Base-by-base conservation (phyloP, 2,329 filamentous ascomycete genomes). In the Dothideomycetes sp. region DNA sequence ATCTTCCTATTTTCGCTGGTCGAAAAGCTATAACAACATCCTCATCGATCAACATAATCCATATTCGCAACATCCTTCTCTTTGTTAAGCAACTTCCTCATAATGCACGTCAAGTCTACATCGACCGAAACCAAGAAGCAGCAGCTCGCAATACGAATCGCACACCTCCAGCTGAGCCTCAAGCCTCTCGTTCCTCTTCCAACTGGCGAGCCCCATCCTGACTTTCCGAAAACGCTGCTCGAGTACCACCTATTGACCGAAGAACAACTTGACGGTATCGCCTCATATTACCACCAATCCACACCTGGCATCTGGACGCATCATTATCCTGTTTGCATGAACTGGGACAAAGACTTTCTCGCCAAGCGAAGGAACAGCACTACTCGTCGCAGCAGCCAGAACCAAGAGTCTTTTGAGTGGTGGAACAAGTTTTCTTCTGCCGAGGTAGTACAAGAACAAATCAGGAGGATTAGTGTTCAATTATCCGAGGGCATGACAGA, bases 191-290 rank as follows among this genome's bases (percentile, higher is more conserved):
- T 82, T 6, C 57, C 57, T 10, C 53, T 69, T 0, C 59, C 59
- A 62, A 80, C 49, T 67, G 80, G 80, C 35, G 55, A 62, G n/a
- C 63, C 80, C 2, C 80, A 84, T 53, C 73, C 77, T 0, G 58
- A 65, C 41, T 87, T 82, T 58, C 82, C 82, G 1, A 53, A 55
- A 15, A 82, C 75, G 3, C 67, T 86, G 41, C 74, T 87, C 32
- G 71, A 73, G 55, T 84, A 82, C 62, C 84, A 80, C 71, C 76
- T 86, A 22, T 71, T 87, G 25, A 86, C 80, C 12, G 78, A 83
- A 57, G 62, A 62, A 20, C 70, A 87, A 61, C 76, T 85, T 41
- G 82, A 87, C 62, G 64, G 66, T 40, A 70, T 87, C 28, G 82
- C 82, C 3, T 65, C 71, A 49, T 84, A 82, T 62, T 87, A 86